Evolutionary conservation across 2,329 filamentous ascomycete genomes (phyloP).

Genomic region (Curvularia sp.): DNA sequence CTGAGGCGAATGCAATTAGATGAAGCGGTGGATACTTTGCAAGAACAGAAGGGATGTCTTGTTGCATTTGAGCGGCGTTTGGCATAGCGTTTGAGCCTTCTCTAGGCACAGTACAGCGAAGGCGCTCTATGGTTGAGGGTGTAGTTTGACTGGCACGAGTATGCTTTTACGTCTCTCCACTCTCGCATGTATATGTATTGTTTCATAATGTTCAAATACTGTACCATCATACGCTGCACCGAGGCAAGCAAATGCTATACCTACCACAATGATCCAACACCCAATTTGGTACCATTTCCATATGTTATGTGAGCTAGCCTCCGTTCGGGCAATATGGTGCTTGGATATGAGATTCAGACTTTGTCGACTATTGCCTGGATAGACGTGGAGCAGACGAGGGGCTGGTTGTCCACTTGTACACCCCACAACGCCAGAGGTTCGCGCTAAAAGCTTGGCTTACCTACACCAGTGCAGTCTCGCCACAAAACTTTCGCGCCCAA

Average conservation of each 20-base stretch:
- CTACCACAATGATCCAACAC: no score
- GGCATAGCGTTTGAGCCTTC: conserved; percentile 32
- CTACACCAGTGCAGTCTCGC: conserved; percentile 6
- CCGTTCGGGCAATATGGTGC: no score
- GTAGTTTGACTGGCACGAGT: conserved; percentile 7
- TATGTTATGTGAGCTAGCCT: not conserved
- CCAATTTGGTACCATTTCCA: not conserved
- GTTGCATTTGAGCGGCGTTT: conserved; percentile 36
- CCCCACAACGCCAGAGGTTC: conserved; percentile 14
- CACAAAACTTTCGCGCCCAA: conserved; percentile 27
- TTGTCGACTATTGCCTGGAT: not conserved
- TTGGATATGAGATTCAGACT: not conserved
- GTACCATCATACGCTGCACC: conserved; percentile 23
- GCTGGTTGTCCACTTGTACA: conserved; percentile 5
- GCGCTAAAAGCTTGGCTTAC: conserved; percentile 28
- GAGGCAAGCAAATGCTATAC: not conserved
- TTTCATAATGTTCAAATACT: conserved; percentile 22
- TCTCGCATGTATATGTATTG: conserved; percentile 20
- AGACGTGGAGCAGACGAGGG: not conserved
- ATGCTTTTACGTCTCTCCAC: conserved; percentile 27
- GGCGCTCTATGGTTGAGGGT: conserved; percentile 14
- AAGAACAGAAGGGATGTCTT: conserved; percentile 1
- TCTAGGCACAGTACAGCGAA: conserved; percentile 13
- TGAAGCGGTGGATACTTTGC: not conserved
- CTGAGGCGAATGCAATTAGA: conserved; percentile 27